A percentile compares a stretch with the other conserved stretches of the same genome.
Conservation (phyloP, 2,329 filamentous ascomycete genomes). For the Shiraia bambusicola region DNA sequence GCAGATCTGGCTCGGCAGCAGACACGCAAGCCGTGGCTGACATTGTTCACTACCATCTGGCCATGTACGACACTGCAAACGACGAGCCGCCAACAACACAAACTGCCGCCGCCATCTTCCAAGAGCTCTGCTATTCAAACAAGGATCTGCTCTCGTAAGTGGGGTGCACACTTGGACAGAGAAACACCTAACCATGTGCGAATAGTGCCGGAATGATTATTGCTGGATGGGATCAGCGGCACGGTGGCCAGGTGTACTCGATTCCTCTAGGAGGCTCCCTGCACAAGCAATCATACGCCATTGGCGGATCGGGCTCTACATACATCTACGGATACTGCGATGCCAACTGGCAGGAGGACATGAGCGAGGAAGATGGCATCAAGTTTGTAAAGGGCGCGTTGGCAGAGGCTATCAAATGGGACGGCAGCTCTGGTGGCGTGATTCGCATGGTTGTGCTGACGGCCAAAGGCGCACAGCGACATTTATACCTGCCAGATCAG, state of each 20-base stretch:
- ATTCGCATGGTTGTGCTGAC: conserved; percentile 98
- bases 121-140: conserved; percentile 97
- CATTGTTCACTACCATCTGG: conserved; percentile 95
- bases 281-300: conserved; percentile 95
- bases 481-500: conserved; percentile 88
- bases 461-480: conserved; percentile 82
- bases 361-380: conserved; percentile 90
- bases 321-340: conserved; percentile 99
- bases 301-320: conserved; percentile 93
- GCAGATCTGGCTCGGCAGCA: conserved; percentile 93
- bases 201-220: conserved; percentile 96
- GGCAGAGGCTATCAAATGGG: conserved; percentile 97
- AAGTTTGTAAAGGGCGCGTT: conserved; percentile 90
- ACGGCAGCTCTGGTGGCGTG: conserved; percentile 96
- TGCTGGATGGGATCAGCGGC: conserved; percentile 92
- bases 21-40: conserved; percentile 98
- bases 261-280: conserved; percentile 95
- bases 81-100: conserved; percentile 90
- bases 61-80: conserved; percentile 87
- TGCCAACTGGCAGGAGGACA: conserved; percentile 89
- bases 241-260: conserved; percentile 96
- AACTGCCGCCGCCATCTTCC: conserved; percentile 92
- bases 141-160: conserved; percentile 87
- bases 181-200: conserved; percentile 19
- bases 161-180: not conserved